A percentile compares a stretch with the other conserved stretches of the same genome.
These are phyloP conservation scores for Taphrina sp. DNA, from an alignment of 1,139 yeast genomes.

Conservation along the genomic window DNA sequence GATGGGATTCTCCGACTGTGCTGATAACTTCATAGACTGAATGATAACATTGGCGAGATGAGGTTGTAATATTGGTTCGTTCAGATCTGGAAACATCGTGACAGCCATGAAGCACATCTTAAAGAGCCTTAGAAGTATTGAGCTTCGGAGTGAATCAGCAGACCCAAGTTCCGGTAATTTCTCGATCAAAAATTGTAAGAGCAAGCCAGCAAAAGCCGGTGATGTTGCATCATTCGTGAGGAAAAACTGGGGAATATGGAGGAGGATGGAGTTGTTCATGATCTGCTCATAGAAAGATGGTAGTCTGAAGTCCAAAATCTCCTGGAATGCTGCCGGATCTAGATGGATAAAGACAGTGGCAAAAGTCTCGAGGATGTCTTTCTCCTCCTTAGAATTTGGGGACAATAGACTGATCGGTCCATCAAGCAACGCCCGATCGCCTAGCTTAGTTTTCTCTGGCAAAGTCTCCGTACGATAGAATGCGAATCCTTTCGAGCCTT, in stretches of 20 bases:
- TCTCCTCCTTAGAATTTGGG: constrained; percentile 79
- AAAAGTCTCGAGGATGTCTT: constrained; percentile 91
- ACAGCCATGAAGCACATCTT: constrained; percentile 95
- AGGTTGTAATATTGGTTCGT: constrained; percentile 83
- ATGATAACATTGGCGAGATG: constrained; percentile 80
- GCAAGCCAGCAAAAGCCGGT: constrained; percentile 84
- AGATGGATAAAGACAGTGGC: constrained; percentile 91
- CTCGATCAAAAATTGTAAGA: constrained; percentile 70
- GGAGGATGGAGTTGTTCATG: constrained; percentile 77
- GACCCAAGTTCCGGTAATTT: constrained; percentile 78
- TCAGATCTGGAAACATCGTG: constrained; percentile 79
- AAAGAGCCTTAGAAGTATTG: constrained; percentile 78
- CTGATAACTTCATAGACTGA: constrained; percentile 73
- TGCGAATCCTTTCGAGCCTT: constrained; percentile 76
- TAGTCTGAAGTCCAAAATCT: constrained; percentile 78
- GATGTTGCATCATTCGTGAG: constrained; percentile 91
- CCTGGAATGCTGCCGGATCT: constrained; percentile 94
- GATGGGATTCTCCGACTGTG: constrained; percentile 88
- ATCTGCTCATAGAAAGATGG: constrained; percentile 75
- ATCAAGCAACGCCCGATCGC: constrained; percentile 48
- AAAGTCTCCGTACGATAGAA: constrained; percentile 61
- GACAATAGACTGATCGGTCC: constrained; percentile 33
- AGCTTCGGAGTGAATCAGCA: constrained; percentile 65
- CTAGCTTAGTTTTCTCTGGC: constrained; percentile 38
- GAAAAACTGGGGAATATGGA: constrained; percentile 91